phyloP scores from a whole-genome alignment of 1,139 yeast genomes.

The Suhomyces wounanorum region DNA sequence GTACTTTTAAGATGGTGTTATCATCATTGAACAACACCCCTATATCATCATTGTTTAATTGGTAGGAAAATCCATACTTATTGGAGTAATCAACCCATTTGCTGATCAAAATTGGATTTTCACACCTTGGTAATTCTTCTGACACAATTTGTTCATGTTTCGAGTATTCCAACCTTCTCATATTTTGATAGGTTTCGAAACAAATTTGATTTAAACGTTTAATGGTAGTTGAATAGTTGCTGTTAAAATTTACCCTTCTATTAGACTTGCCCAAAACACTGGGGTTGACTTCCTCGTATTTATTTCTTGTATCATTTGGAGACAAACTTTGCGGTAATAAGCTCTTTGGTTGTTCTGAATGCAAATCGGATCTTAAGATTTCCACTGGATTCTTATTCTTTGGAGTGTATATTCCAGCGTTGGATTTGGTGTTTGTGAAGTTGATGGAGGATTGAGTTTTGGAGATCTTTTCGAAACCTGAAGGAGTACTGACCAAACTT shows the following conservation, averaged over 20 bases:
- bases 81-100: constrained; percentile 99
- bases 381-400: constrained; percentile 64
- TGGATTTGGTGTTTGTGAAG: constrained; percentile 65
- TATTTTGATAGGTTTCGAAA: constrained; percentile 44
- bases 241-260: constrained; percentile 45
- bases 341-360: constrained; percentile 67
- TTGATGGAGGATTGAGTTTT: constrained; percentile 68
- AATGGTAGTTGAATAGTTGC: constrained; percentile 43
- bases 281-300: constrained; percentile 73
- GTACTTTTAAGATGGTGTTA: constrained; percentile 71
- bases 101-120: constrained; percentile 74
- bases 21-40: constrained; percentile 92
- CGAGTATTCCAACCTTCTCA: constrained; percentile 42
- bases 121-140: constrained; percentile 48
- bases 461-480: constrained; percentile 56
- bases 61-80: constrained; percentile 94
- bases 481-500: constrained; percentile 60
- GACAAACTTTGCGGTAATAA: constrained; percentile 87
- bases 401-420: constrained; percentile 63
- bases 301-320: constrained; percentile 87
- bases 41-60: constrained; percentile 83
- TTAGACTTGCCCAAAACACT: constrained; percentile 39
- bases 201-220: constrained; percentile 42
- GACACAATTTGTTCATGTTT: constrained; percentile 37
- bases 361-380: constrained; percentile 68